Conservation (phyloP, 352 stramenopile species). For the Porosira glacialis region DNA sequence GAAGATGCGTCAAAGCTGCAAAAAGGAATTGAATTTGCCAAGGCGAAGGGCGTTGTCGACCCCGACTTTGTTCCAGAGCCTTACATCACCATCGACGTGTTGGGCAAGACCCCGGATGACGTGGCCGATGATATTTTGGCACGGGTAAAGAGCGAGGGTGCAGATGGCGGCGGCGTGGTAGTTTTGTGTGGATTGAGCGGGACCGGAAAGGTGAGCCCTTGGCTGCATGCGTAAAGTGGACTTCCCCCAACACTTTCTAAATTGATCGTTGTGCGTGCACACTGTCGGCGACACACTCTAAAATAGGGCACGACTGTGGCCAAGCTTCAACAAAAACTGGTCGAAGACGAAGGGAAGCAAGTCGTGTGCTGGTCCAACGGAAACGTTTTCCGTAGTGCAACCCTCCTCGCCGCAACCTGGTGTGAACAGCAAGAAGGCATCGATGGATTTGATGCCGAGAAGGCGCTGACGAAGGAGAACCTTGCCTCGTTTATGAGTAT, state of each 20-base stretch:
- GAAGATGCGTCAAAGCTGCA: slow-evolving; percentile 76
- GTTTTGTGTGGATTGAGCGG: slow-evolving; percentile 76
- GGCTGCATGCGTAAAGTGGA: too few species aligned
- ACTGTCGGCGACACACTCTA: background rate
- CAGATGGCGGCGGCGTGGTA: slow-evolving; percentile 65
- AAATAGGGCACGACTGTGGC: slow-evolving; percentile 71
- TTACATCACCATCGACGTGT: slow-evolving; percentile 74
- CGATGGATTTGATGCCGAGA: slow-evolving; percentile 53
- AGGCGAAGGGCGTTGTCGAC: slow-evolving; percentile 75
- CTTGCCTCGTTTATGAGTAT: slow-evolving; percentile 67
- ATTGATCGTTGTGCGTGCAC: too few species aligned
- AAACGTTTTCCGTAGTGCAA: slow-evolving; percentile 81
- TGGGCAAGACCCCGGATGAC: slow-evolving; percentile 70
- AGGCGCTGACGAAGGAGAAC: slow-evolving; percentile 77
- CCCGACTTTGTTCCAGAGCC: slow-evolving; percentile 64
- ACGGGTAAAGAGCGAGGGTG: slow-evolving; percentile 16
- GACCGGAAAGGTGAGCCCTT: slow-evolving; percentile 71
- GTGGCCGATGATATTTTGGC: slow-evolving; percentile 73
- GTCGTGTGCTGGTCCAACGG: slow-evolving; percentile 80
- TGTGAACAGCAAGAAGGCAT: slow-evolving; percentile 60
- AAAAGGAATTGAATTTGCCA: slow-evolving; percentile 77
- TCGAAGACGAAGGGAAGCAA: slow-evolving; percentile 52
- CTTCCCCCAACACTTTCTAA: too few species aligned
- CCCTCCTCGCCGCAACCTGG: slow-evolving; percentile 73
- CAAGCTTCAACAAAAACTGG: slow-evolving; percentile 65